These are phyloP conservation scores for Cyclospora cayetanensis DNA, from an alignment of 169 alveolate species.

Conservation along the genomic window DNA sequence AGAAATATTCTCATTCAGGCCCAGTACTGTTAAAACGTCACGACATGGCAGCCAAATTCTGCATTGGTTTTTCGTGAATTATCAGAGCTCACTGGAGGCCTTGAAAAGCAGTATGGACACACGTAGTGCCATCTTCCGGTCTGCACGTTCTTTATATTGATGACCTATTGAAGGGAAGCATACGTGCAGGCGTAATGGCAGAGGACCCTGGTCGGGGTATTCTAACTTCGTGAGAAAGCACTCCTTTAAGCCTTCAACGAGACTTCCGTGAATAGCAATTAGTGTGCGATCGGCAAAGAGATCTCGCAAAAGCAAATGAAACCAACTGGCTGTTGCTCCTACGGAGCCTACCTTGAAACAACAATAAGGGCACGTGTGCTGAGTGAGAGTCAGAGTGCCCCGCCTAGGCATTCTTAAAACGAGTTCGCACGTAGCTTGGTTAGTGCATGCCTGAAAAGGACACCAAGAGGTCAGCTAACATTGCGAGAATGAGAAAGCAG, in stretches of 20 bases:
- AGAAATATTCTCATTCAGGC: background rate
- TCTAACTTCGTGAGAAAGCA: no score
- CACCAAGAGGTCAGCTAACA: background rate
- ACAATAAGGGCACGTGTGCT: conserved; percentile 55
- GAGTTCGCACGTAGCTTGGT: background rate
- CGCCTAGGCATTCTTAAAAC: conserved; percentile 32
- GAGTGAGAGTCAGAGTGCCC: conserved; percentile 4
- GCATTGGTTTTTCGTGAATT: background rate
- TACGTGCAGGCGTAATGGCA: no score
- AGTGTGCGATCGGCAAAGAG: no score
- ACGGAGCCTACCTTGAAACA: background rate
- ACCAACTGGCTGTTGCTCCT: no score
- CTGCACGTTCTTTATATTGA: conserved; percentile 44
- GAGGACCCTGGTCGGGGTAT: no score
- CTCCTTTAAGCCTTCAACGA: no score
- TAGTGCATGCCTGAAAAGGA: conserved; percentile 34
- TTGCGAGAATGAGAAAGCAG: background rate
- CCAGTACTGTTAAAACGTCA: background rate
- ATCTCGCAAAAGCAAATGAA: no score
- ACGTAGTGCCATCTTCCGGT: conserved; percentile 52
- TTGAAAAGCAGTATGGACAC: conserved; percentile 46
- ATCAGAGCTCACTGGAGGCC: conserved; percentile 31
- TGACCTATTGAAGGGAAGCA: background rate
- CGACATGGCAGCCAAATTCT: background rate
- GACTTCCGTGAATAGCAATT: no score